A percentile compares a stretch with the other conserved stretches of the same genome.
Evolutionary conservation across 306 rosid species (phyloP).

Genomic region (Leucaena leucocephala): DNA sequence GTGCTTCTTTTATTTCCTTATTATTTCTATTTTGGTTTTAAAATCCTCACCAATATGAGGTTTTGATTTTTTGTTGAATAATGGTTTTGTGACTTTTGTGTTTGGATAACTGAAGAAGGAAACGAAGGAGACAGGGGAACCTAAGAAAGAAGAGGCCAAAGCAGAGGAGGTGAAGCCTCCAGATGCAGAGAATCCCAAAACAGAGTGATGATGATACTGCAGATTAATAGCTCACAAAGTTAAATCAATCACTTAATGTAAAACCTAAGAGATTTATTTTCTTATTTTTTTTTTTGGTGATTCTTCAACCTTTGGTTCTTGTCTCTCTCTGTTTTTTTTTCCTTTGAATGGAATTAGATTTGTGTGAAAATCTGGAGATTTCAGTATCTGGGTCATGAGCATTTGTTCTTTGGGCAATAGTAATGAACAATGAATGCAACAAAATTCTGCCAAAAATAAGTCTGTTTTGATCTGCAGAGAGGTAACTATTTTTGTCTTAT

Average conservation of each 20-base stretch:
- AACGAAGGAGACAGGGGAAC: constrained; percentile 8
- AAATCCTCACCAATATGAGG: neutral
- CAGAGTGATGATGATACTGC: neutral
- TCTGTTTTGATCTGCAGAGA: neutral
- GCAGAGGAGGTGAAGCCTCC: constrained; percentile 8
- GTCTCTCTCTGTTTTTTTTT: neutral
- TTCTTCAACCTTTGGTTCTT: neutral
- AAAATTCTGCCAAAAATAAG: neutral
- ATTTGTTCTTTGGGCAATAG: neutral
- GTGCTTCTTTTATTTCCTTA: neutral
- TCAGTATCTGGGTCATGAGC: neutral
- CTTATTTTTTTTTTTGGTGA: neutral
- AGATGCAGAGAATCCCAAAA: neutral
- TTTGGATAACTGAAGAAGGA: constrained; percentile 30
- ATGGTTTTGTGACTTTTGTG: neutral
- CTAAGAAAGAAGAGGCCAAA: constrained; percentile 1
- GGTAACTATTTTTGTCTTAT: neutral
- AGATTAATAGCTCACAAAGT: neutral
- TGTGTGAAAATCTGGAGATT: neutral
- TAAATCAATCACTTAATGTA: neutral
- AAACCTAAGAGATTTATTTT: neutral
- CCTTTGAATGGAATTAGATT: neutral
- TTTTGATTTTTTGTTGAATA: neutral
- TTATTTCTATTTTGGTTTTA: neutral
- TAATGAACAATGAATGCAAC: neutral